Evolutionary conservation across 352 stramenopile species (phyloP), one percentile per base, ranked within the genome.

Genomic region (Plasmopara muralis): DNA sequence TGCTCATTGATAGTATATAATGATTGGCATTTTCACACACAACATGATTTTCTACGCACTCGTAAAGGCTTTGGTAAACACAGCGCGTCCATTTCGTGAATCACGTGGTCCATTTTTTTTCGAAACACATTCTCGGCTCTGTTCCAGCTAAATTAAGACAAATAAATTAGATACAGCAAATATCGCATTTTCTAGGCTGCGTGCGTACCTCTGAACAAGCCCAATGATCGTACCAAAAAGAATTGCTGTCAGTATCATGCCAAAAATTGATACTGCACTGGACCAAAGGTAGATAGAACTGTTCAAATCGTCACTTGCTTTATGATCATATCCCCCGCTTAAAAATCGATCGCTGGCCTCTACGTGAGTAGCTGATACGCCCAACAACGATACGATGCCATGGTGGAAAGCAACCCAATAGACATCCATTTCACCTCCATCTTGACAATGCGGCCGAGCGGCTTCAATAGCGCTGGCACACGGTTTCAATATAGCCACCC

Each of bases 21-120:
- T 35, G 2, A 35, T 2, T 25, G 20, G 20, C 20, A 25, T 25
- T 25, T 25, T 25, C 3, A 3, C 20, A 25, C 20, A 25, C 20
- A 25, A 13, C 13, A 14, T 40, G 4, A 13, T 18, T 37, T 13
- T 30, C n/a, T 28, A 47, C 61, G 39, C 45, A 82, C 74, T 41
- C 72, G 70, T 2, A 86, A 58, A 39, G 68, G 55, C 25, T 83
- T 77, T 4, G 75, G 70, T 9, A 86, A 61, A 45, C 64, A 60
- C 35, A 84, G 54, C 16, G 72, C 71, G 28, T 87, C 71, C 75
- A 87, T 87, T 44, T 87, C 75, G 52, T 84, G 67, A 2, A 60
- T 64, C 43, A 87, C 71, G 16, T 84, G 72, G 45, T 87, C 75
- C 75, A 87, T 81, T 57, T 83, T 83, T 53, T 86, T 87, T 2